Base-by-base conservation (phyloP, 208 protist genomes). In the Hexamita inflata region DNA sequence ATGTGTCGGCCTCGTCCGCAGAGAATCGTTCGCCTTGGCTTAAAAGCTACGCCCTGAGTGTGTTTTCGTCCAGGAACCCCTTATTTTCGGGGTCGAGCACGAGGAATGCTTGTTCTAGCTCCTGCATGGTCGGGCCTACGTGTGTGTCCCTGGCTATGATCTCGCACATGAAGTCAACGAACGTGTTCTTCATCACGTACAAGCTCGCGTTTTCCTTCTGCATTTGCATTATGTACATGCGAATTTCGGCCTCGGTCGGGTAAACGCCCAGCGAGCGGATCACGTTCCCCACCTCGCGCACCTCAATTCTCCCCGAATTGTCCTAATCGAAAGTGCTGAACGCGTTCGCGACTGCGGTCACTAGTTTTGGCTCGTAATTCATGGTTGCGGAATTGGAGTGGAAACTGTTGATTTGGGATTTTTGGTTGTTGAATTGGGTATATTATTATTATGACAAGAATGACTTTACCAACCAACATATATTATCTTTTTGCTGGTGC, bases 261-360 rank as follows among this genome's bases (percentile, higher is more conserved):
- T 70, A 70, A 15, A 70, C 64, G 26, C 64, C 64, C n/a, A 70
- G 38, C 4, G 64, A 70, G 32, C 64, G 64, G 11, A 70, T 7
- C 4, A 70, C 64, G 2, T 7, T 70, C 2, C 64, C 64, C 2
- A 45, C 64, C 35, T 70, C 64, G 9, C 64, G n/a, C 4, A 70
- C 64, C 4, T 70, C 64, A 45, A 70, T 13, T 49, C 30, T 70
- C n/a, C 64, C 64, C 4, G 26, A 42, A n/a, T 70, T 13, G 30
- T 70, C 64, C 9, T 7, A 15, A 70, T 70, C 64, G 35, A 70
- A 70, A 24, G 38, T 49, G 42, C 42, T 34, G n/a, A 70, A 70
- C 11, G 40, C 28, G 38, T 70, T n/a, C 35, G 34, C 7, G n/a
- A 70, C n/a, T 19, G n/a, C 9, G 4, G 4, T 15, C 15, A 70